Evolutionary conservation across 2,329 filamentous ascomycete genomes (phyloP).

Genomic region (Sporothrix brasiliensis): DNA sequence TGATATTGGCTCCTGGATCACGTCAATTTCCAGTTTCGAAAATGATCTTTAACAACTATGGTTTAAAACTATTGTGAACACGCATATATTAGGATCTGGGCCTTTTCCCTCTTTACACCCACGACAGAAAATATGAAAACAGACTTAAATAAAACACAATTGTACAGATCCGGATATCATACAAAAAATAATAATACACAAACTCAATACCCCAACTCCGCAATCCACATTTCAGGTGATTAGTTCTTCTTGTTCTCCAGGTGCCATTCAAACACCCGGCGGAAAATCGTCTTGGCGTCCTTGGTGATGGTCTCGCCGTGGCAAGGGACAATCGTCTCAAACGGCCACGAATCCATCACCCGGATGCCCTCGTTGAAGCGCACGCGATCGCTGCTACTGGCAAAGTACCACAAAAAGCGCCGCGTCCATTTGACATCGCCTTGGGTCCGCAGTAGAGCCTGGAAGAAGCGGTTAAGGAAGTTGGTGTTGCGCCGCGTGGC

Average conservation of each 20-base stretch:
- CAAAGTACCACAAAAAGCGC: slow-evolving; percentile 78
- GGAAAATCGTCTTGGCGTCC: slow-evolving; percentile 72
- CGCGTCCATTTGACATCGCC: slow-evolving; percentile 74
- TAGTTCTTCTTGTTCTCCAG: slow-evolving; percentile 44
- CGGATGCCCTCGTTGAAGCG: slow-evolving; percentile 71
- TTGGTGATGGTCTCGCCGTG: slow-evolving; percentile 87
- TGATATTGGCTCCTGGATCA: too few relatives aligned
- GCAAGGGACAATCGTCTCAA: slow-evolving; percentile 82
- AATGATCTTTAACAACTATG: background rate
- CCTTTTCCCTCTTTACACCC: background rate
- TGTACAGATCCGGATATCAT: slow-evolving; percentile 5
- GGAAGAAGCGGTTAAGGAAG: slow-evolving; percentile 50
- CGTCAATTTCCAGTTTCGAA: background rate
- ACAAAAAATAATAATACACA: background rate
- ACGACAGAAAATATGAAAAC: background rate
- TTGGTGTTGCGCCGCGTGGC: slow-evolving; percentile 39
- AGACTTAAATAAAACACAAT: background rate
- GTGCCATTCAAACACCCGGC: slow-evolving; percentile 83
- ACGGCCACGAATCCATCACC: slow-evolving; percentile 78
- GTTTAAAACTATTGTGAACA: background rate
- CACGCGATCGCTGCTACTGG: slow-evolving; percentile 61
- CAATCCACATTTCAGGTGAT: background rate
- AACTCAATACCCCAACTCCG: slow-evolving; percentile 5
- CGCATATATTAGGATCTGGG: background rate
- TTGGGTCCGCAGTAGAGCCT: slow-evolving; percentile 61